phyloP scores from a whole-genome alignment of 176 grass and related monocot genomes.

The Lolium multiflorum region DNA sequence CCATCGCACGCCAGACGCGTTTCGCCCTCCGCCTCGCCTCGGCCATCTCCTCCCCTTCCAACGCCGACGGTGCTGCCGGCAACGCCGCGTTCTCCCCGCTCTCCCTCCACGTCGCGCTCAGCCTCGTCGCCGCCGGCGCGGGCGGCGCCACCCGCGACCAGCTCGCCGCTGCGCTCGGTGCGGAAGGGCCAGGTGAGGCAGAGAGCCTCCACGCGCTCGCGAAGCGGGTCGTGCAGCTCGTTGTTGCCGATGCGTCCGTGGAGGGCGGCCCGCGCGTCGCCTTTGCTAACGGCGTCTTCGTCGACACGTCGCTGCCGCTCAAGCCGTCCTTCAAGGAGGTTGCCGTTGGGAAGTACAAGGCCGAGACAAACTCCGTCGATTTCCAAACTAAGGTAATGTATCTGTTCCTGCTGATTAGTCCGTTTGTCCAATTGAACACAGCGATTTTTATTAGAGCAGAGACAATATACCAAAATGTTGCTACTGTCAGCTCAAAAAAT shows the following conservation, averaged over 20 bases:
- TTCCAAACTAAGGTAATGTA: conserved; percentile 52
- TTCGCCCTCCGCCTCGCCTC: conserved; percentile 69
- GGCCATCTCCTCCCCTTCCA: conserved; percentile 42
- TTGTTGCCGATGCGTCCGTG: conserved; percentile 62
- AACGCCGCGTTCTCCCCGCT: conserved; percentile 87
- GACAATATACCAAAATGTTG: neutral
- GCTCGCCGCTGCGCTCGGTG: conserved; percentile 46
- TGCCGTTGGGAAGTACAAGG: conserved; percentile 43
- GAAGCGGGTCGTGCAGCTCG: conserved; percentile 62
- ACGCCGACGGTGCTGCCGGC: neutral
- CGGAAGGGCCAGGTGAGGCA: neutral
- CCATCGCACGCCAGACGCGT: conserved; percentile 71
- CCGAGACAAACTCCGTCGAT: conserved; percentile 32
- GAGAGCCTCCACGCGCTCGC: conserved; percentile 52
- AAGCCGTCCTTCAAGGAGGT: conserved; percentile 53
- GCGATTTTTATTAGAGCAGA: neutral
- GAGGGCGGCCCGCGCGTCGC: conserved; percentile 50
- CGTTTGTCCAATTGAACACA: neutral
- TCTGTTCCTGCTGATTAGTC: neutral
- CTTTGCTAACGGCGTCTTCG: neutral
- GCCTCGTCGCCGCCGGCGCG: conserved; percentile 67
- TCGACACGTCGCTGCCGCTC: conserved; percentile 52
- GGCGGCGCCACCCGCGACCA: conserved; percentile 69
- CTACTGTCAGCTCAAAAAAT: neutral
- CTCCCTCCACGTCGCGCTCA: conserved; percentile 76